phyloP scores from a whole-genome alignment of 768 basidiomycete species.

The Lentinus tigrinus region DNA sequence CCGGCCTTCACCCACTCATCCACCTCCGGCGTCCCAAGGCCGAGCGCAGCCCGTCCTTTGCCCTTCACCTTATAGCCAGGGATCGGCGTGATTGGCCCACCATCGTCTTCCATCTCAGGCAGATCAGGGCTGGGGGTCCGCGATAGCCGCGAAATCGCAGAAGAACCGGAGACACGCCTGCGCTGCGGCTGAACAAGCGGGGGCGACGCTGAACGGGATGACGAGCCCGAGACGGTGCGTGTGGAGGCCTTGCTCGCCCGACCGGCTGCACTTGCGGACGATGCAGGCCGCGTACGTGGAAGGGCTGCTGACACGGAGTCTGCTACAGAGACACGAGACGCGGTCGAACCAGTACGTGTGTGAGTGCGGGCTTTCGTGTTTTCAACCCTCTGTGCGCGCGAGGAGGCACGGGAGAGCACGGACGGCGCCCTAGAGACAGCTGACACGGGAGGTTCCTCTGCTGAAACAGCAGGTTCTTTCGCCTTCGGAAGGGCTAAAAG shows the following conservation, averaged over 20 bases:
- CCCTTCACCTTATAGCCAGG: conserved; percentile 25
- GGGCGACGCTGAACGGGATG: background rate
- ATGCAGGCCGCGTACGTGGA: conserved; percentile 12
- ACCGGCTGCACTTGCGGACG: conserved; percentile 3
- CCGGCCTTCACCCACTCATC: conserved; percentile 50
- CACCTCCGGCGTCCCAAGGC: conserved; percentile 54
- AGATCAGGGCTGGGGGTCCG: conserved; percentile 25
- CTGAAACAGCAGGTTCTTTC: conserved; percentile 8
- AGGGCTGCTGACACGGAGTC: conserved; percentile 11
- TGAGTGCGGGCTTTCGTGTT: background rate
- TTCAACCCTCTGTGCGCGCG: conserved; percentile 2
- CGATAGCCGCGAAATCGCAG: conserved; percentile 5
- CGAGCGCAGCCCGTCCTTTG: conserved; percentile 32
- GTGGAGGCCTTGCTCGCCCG: conserved; percentile 16
- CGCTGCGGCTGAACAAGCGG: background rate
- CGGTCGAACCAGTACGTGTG: background rate
- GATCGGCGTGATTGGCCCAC: conserved; percentile 31
- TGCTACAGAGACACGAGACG: background rate
- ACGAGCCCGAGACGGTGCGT: conserved; percentile 8
- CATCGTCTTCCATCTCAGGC: conserved; percentile 15
- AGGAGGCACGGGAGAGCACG: conserved; percentile 10
- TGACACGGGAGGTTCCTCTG: background rate
- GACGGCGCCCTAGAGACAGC: conserved; percentile 1
- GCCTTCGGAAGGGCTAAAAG: conserved; percentile 12
- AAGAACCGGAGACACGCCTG: conserved; percentile 1